Percentiles rank a stretch among this genome's conserved stretches.
Evolutionary conservation across 225 moss, liverwort and hornwort species (phyloP).

Genomic region (Physcomitrium patens): DNA sequence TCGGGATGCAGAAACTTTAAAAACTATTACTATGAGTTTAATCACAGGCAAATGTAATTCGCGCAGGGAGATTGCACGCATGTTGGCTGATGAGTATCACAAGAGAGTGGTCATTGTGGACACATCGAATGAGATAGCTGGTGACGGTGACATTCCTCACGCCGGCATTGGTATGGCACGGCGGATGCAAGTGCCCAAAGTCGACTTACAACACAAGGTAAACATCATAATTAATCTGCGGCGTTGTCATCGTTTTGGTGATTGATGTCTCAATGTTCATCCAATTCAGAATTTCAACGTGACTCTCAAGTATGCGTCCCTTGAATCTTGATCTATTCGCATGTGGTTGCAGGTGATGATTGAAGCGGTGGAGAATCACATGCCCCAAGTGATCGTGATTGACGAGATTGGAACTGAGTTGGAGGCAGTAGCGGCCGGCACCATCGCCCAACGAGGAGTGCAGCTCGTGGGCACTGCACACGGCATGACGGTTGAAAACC

Average conservation of each 20-base stretch:
- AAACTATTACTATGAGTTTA: neutral
- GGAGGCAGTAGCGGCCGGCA: constrained; percentile 91
- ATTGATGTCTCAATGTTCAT: too few relatives aligned
- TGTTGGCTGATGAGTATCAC: constrained; percentile 91
- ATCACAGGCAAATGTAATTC: constrained; percentile 1
- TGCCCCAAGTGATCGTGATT: constrained; percentile 96
- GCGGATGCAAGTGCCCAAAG: constrained; percentile 96
- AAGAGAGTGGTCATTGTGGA: constrained; percentile 94
- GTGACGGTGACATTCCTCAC: constrained; percentile 94
- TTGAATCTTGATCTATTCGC: neutral
- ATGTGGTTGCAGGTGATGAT: constrained; percentile 77
- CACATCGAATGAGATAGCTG: constrained; percentile 97
- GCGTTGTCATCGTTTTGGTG: neutral
- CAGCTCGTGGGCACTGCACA: constrained; percentile 98
- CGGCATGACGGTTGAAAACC: constrained; percentile 93
- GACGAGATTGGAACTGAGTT: constrained; percentile 98
- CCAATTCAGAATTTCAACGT: too few relatives aligned
- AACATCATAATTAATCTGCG: neutral
- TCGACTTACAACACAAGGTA: constrained; percentile 92
- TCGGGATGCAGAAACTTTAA: neutral
- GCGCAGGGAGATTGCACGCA: constrained; percentile 85
- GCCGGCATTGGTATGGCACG: constrained; percentile 89
- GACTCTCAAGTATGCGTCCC: neutral
- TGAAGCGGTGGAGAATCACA: constrained; percentile 98
- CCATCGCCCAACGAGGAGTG: constrained; percentile 95